Evolutionary conservation across 352 stramenopile genomes (phyloP).

Genomic region (Pythium oligandrum): DNA sequence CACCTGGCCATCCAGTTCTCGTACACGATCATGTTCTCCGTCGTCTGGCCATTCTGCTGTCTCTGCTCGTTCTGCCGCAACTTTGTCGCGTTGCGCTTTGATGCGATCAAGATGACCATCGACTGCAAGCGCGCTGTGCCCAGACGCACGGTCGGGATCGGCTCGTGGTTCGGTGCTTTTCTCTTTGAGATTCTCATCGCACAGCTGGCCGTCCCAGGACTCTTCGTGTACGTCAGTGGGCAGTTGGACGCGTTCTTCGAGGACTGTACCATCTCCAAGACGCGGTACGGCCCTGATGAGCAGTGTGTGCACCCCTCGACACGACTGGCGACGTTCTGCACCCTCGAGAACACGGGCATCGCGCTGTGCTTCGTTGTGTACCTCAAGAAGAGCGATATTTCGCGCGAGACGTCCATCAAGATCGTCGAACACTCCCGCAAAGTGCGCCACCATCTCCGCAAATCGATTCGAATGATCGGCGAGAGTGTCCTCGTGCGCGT

Average conservation of each 20-base stretch:
- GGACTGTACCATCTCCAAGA: constrained; percentile 27
- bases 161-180: constrained; percentile 44
- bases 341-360: constrained; percentile 52
- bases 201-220: constrained; percentile 38
- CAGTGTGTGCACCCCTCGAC: constrained; percentile 10
- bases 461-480: constrained; percentile 53
- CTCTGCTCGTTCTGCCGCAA: constrained; percentile 51
- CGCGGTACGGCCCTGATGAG: constrained; percentile 33
- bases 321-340: constrained; percentile 33
- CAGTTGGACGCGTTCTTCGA: constrained; percentile 50
- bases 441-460: constrained; percentile 47
- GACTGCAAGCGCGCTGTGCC: constrained; percentile 57
- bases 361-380: constrained; percentile 45
- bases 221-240: constrained; percentile 66
- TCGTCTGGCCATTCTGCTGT: constrained; percentile 61
- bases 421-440: constrained; percentile 47
- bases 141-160: constrained; percentile 46
- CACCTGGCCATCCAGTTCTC: constrained; percentile 67
- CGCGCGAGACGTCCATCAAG: constrained; percentile 44
- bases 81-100: constrained; percentile 43
- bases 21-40: constrained; percentile 67
- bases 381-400: constrained; percentile 49
- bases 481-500: constrained; percentile 40
- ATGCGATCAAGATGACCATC: constrained; percentile 62
- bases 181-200: constrained; percentile 50